phyloP scores from a whole-genome alignment of 2,329 filamentous ascomycete species.

The Phialophora tarda region DNA sequence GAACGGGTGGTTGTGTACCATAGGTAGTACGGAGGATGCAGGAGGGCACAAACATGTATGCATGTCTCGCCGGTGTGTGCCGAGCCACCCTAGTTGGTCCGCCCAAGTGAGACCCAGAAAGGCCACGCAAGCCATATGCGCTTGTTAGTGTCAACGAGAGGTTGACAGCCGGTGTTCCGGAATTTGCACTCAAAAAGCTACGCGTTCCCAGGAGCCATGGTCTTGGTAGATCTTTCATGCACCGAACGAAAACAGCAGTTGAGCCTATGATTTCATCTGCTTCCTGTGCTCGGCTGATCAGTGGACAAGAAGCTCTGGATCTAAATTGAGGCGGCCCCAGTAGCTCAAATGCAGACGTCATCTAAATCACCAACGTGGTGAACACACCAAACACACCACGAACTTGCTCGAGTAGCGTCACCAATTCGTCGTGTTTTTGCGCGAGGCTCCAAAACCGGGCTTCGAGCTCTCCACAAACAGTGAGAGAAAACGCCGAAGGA shows the following conservation, averaged over 20 bases:
- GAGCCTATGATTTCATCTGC: constrained; percentile 17
- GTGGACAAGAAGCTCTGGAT: constrained; percentile 13
- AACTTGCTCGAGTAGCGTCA: not conserved
- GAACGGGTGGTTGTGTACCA: not conserved
- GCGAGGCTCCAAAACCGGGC: not conserved
- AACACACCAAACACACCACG: not conserved
- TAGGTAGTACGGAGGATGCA: not conserved
- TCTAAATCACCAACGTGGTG: not conserved
- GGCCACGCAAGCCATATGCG: constrained; percentile 16
- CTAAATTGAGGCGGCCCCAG: constrained; percentile 1
- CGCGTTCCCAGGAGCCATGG: not conserved
- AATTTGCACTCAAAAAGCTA: not conserved
- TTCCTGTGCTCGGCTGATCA: constrained; percentile 8
- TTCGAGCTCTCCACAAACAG: not conserved
- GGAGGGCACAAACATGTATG: constrained; percentile 17
- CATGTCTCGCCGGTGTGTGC: constrained; percentile 30
- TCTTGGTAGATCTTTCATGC: not conserved
- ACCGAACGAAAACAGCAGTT: not conserved
- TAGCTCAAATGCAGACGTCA: constrained; percentile 18
- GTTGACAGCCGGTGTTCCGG: not conserved
- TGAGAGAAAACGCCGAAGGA: not conserved
- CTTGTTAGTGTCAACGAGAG: not conserved
- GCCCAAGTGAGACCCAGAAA: not conserved
- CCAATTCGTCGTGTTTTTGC: not conserved
- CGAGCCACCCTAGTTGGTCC: constrained; percentile 13